These are phyloP conservation scores for Dryas alaskensis DNA, from an alignment of 306 rosid species.

Conservation along the genomic window DNA sequence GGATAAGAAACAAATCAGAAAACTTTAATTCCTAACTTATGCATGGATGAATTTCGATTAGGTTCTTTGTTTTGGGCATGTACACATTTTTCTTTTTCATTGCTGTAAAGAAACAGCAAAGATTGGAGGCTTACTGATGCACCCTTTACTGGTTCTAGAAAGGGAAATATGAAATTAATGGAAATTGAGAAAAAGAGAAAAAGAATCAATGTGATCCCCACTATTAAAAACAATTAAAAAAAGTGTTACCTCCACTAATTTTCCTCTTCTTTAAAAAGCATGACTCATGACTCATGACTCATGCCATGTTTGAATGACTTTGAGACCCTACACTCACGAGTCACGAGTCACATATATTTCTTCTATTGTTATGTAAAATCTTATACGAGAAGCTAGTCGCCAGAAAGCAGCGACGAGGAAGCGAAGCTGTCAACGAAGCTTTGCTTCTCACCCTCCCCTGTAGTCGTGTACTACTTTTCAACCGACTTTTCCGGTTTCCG, in stretches of 20 bases:
- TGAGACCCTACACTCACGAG: no score
- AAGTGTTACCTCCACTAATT: not conserved
- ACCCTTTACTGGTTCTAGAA: not conserved
- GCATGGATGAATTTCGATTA: not conserved
- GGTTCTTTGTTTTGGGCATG: not conserved
- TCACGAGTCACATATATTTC: no score
- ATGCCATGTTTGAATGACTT: not conserved
- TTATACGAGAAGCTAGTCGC: no score
- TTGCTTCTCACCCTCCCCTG: no score
- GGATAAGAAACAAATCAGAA: not conserved
- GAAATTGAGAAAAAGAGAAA: not conserved
- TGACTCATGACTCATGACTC: conserved; percentile 6
- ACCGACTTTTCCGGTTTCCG: no score
- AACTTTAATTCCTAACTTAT: not conserved
- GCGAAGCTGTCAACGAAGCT: no score
- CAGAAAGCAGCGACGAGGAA: no score
- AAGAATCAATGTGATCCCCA: not conserved
- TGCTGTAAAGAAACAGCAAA: not conserved
- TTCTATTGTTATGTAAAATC: no score
- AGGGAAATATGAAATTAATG: not conserved
- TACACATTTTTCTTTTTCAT: not conserved
- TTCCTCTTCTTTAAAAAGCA: not conserved
- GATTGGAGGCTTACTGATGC: not conserved
- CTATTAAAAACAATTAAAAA: no score
- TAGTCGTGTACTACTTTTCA: no score